phyloP scores from a whole-genome alignment of 2,329 filamentous ascomycete genomes.

The Whalleya microplaca region DNA sequence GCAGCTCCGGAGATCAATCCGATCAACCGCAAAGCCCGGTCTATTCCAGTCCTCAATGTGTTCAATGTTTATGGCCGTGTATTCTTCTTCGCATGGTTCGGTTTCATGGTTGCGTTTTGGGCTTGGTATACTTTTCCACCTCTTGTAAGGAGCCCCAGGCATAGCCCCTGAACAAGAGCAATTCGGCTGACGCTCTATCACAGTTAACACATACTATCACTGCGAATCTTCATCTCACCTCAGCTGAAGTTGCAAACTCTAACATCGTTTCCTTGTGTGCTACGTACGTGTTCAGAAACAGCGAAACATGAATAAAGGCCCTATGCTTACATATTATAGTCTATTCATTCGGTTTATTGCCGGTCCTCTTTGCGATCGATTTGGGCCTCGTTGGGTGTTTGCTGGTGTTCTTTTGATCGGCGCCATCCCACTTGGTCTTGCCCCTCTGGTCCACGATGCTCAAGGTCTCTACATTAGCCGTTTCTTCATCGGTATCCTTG shows the following conservation, averaged over 20 bases:
- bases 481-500: conserved; percentile 82
- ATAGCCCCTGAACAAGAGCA: not conserved
- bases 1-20: conserved; percentile 76
- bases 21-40: conserved; percentile 79
- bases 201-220: conserved; percentile 77
- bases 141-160: conserved; percentile 57
- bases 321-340: conserved; percentile 39
- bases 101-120: conserved; percentile 72
- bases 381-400: conserved; percentile 80
- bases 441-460: conserved; percentile 73
- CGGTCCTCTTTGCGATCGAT: conserved; percentile 84
- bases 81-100: conserved; percentile 74
- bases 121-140: conserved; percentile 94
- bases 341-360: conserved; percentile 77
- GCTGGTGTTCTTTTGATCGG: conserved; percentile 77
- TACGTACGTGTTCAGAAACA: conserved; percentile 51
- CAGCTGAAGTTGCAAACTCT: conserved; percentile 79
- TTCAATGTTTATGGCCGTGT: conserved; percentile 81
- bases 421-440: conserved; percentile 79
- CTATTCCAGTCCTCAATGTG: conserved; percentile 78
- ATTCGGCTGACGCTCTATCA: conserved; percentile 21
- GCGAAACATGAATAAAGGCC: not conserved
- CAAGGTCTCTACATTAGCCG: conserved; percentile 71
- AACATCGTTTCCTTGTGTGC: conserved; percentile 83
- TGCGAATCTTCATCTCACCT: conserved; percentile 72